Evolutionary conservation across 495 filamentous ascomycete species (phyloP).

Genomic region (Lindgomyces ingoldianus): DNA sequence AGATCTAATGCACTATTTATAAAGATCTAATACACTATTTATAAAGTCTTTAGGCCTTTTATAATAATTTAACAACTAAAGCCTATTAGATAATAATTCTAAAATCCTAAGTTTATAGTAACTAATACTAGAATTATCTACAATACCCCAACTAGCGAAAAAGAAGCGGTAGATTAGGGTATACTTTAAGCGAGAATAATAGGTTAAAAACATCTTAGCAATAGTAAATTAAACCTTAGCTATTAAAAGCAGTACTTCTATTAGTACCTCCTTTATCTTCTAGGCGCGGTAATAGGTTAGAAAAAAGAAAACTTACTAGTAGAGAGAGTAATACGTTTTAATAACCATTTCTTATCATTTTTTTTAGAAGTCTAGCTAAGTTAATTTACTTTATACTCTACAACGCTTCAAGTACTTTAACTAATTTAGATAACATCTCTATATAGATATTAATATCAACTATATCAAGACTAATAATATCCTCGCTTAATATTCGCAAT

Average conservation of each 20-base stretch:
- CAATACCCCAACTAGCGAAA: too few species aligned
- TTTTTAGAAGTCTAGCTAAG: constrained; percentile 16
- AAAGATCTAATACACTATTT: too few species aligned
- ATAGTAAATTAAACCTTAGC: too few species aligned
- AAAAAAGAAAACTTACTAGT: constrained; percentile 10
- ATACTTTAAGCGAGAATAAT: too few species aligned
- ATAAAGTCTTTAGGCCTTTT: not conserved
- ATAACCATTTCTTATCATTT: constrained; percentile 10
- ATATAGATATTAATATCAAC: constrained; percentile 20
- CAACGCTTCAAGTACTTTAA: constrained; percentile 18
- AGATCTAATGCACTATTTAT: constrained; percentile 27
- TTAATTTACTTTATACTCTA: constrained; percentile 16
- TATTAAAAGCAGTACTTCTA: too few species aligned
- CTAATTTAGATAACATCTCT: constrained; percentile 15
- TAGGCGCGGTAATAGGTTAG: too few species aligned
- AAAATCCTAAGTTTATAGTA: too few species aligned
- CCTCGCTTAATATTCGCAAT: constrained; percentile 20
- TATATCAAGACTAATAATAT: constrained; percentile 10
- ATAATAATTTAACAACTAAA: not conserved
- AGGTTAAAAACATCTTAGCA: too few species aligned
- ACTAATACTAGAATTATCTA: too few species aligned
- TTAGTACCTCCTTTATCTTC: too few species aligned
- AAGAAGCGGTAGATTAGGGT: too few species aligned
- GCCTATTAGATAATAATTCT: too few species aligned
- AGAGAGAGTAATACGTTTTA: not conserved